These are phyloP conservation scores for Paraurostyla sp. DNA, from an alignment of 73 alveolate genomes.

Conservation along the genomic window DNA sequence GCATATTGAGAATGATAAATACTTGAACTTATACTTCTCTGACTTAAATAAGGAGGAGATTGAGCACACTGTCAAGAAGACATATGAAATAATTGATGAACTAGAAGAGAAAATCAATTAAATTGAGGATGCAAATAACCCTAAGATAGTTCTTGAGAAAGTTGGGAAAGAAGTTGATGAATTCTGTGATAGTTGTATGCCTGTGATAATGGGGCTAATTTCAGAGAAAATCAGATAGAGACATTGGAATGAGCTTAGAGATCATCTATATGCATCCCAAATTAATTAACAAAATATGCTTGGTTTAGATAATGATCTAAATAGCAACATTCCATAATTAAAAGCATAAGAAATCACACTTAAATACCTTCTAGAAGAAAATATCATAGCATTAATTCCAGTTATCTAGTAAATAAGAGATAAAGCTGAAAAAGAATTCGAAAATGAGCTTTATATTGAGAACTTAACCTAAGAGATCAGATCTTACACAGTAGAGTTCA, in stretches of 20 bases:
- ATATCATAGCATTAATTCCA: background rate
- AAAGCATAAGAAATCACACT: slow-evolving; percentile 34
- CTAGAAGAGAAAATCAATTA: background rate
- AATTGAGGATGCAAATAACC: slow-evolving; percentile 22
- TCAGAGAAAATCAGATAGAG: slow-evolving; percentile 50
- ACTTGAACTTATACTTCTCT: slow-evolving; percentile 17
- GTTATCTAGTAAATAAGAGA: slow-evolving; percentile 47
- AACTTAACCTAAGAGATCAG: background rate
- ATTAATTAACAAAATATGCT: background rate
- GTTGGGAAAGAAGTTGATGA: slow-evolving; percentile 42
- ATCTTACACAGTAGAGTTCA: slow-evolving; percentile 1
- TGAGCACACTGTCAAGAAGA: background rate
- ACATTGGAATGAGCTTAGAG: slow-evolving; percentile 59
- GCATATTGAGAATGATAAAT: slow-evolving; percentile 34
- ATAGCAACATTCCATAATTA: background rate
- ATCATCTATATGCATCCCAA: slow-evolving; percentile 10
- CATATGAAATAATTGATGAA: background rate
- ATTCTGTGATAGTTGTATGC: slow-evolving; percentile 44
- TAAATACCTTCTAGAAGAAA: slow-evolving; percentile 38
- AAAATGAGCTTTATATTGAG: slow-evolving; percentile 51
- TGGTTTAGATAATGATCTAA: slow-evolving; percentile 2
- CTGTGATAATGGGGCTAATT: slow-evolving; percentile 30
- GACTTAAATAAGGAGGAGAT: slow-evolving; percentile 25
- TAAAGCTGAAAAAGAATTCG: slow-evolving; percentile 63
- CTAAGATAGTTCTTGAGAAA: slow-evolving; percentile 19